A percentile compares a stretch with the other conserved stretches of the same genome.
Evolutionary conservation across 169 alveolate species (phyloP).

Genomic region (Cryptosporidium sp.): DNA sequence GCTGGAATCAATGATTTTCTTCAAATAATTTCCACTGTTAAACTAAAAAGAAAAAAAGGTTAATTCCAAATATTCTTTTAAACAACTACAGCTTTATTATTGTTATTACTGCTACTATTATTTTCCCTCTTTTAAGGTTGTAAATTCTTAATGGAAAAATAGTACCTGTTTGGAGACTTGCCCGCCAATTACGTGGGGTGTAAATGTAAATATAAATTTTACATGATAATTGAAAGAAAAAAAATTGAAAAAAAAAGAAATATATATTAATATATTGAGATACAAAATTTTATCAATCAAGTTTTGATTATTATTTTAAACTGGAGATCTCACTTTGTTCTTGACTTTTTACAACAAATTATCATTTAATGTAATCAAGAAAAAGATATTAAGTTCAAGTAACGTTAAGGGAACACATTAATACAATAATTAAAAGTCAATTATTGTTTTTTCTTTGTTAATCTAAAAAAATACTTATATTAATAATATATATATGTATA

Average conservation of each 20-base stretch:
- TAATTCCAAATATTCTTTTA: too few relatives aligned
- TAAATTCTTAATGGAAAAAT: background rate
- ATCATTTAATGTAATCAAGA: background rate
- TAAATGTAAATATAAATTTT: too few relatives aligned
- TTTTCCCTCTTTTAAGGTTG: background rate
- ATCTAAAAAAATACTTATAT: background rate
- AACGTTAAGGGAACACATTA: background rate
- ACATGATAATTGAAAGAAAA: background rate
- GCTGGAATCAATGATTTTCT: background rate
- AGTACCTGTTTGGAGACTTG: background rate
- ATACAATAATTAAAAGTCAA: too few relatives aligned
- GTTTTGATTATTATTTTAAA: background rate
- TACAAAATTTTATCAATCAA: background rate
- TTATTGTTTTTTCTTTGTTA: background rate
- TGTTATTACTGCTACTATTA: too few relatives aligned
- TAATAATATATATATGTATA: too few relatives aligned
- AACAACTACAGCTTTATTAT: background rate
- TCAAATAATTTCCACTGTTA: background rate
- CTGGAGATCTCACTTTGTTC: too few relatives aligned
- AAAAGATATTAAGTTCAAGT: background rate
- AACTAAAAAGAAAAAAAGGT: background rate
- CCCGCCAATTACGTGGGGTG: conserved; percentile 49
- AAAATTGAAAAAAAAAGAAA: too few relatives aligned
- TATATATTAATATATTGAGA: background rate
- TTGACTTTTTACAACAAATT: background rate